These are phyloP conservation scores for Vigna mungo DNA, from an alignment of 306 rosid species.

Conservation along the genomic window DNA sequence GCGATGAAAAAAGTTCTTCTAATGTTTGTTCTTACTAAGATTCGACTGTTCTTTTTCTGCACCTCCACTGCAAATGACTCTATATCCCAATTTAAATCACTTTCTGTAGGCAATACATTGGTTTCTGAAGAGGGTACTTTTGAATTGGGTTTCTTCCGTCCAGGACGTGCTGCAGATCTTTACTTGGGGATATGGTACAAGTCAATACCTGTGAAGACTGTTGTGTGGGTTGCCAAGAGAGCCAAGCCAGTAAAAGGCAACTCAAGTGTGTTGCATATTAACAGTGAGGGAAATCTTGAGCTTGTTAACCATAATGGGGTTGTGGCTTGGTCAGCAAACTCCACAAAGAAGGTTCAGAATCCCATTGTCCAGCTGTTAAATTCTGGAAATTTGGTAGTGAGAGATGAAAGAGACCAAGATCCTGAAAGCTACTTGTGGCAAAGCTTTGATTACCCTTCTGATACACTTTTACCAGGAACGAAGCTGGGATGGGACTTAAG, in stretches of 20 bases:
- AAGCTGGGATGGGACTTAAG: conserved; percentile 64
- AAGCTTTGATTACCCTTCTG: conserved; percentile 71
- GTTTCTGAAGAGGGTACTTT: conserved; percentile 49
- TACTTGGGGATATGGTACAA: conserved; percentile 72
- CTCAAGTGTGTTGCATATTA: conserved; percentile 52
- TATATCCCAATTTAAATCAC: conserved; percentile 29
- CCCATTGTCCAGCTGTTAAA: conserved; percentile 52
- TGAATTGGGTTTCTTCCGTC: conserved; percentile 51
- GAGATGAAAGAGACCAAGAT: conserved; percentile 44
- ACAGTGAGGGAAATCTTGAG: conserved; percentile 35
- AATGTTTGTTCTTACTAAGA: conserved; percentile 24
- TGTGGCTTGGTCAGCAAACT: conserved; percentile 52
- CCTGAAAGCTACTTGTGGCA: conserved; percentile 57
- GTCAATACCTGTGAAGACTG: conserved; percentile 46
- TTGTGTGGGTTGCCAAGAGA: conserved; percentile 74
- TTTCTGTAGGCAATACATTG: conserved; percentile 44
- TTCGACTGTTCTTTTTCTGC: background rate
- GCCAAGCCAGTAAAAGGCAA: conserved; percentile 52
- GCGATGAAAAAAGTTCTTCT: background rate
- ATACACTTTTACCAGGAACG: conserved; percentile 65
- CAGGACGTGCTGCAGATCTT: conserved; percentile 38
- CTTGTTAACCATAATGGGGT: conserved; percentile 35
- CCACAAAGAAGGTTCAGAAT: conserved; percentile 30
- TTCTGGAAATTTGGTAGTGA: conserved; percentile 62
- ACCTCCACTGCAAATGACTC: conserved; percentile 34